These are phyloP conservation scores for Podosphaera fusca DNA, from an alignment of 2,329 filamentous ascomycete genomes.

Conservation along the genomic window DNA sequence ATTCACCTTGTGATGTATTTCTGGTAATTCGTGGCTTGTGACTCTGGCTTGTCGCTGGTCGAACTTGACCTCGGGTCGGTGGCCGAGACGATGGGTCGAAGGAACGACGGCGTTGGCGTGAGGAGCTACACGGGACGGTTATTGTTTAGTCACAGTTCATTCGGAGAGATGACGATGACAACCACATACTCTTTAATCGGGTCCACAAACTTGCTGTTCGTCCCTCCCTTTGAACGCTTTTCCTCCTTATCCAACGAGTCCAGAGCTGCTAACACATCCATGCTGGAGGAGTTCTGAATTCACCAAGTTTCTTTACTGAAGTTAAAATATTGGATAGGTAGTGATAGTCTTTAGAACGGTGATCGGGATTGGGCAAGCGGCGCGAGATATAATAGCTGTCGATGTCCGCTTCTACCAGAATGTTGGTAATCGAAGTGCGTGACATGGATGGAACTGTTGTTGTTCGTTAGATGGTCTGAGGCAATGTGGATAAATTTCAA, in stretches of 20 bases:
- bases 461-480: neutral
- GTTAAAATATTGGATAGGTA: neutral
- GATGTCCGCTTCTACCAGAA: neutral
- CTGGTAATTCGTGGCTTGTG: neutral
- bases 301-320: neutral
- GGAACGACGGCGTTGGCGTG: neutral
- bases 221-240: neutral
- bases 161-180: neutral
- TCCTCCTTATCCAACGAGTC: neutral
- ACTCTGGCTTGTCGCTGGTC: neutral
- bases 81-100: neutral
- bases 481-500: neutral
- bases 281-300: neutral
- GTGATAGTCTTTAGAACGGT: neutral
- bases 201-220: slow-evolving; percentile 1
- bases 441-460: neutral
- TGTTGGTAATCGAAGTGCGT: neutral
- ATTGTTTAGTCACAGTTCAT: neutral
- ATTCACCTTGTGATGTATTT: neutral
- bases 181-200: neutral
- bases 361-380: neutral
- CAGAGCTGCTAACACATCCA: slow-evolving; percentile 1
- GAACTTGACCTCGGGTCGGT: neutral
- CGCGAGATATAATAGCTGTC: neutral
- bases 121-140: neutral